phyloP scores from a whole-genome alignment of 1,139 yeast species.

The Blastobotrys illinoisensis region DNA sequence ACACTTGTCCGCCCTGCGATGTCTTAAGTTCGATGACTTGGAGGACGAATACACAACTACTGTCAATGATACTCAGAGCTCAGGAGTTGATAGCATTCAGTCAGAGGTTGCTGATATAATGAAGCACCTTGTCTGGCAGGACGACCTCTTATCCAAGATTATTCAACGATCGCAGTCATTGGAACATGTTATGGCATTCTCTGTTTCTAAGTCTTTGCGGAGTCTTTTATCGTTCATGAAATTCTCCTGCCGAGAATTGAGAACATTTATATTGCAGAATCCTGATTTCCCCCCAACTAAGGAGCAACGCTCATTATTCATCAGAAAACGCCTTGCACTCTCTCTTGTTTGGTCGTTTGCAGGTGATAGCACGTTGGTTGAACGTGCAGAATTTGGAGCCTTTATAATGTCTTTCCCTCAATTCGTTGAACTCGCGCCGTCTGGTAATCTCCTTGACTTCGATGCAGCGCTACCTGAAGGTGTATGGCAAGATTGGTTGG shows the following conservation, averaged over 20 bases:
- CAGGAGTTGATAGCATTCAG: conserved; percentile 12
- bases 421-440: conserved; percentile 20
- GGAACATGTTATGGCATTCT: conserved; percentile 53
- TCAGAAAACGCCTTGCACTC: conserved; percentile 39
- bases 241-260: conserved; percentile 21
- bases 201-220: conserved; percentile 37
- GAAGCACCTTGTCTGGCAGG: background rate
- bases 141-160: conserved; percentile 10
- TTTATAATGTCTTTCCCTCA: conserved; percentile 29
- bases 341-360: conserved; percentile 64
- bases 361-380: conserved; percentile 48
- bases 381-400: conserved; percentile 40
- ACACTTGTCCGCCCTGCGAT: conserved; percentile 18
- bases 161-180: conserved; percentile 26
- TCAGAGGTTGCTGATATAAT: conserved; percentile 10
- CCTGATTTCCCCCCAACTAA: conserved; percentile 25
- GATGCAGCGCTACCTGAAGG: conserved; percentile 46
- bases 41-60: conserved; percentile 24
- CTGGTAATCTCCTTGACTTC: conserved; percentile 36
- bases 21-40: conserved; percentile 25
- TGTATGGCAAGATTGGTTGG: conserved; percentile 46
- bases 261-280: conserved; percentile 20
- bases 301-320: conserved; percentile 28
- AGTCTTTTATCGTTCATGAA: conserved; percentile 35
- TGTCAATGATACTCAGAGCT: background rate